phyloP scores from a whole-genome alignment of 108 stramenopile genomes.

The Conticribra guillardii region DNA sequence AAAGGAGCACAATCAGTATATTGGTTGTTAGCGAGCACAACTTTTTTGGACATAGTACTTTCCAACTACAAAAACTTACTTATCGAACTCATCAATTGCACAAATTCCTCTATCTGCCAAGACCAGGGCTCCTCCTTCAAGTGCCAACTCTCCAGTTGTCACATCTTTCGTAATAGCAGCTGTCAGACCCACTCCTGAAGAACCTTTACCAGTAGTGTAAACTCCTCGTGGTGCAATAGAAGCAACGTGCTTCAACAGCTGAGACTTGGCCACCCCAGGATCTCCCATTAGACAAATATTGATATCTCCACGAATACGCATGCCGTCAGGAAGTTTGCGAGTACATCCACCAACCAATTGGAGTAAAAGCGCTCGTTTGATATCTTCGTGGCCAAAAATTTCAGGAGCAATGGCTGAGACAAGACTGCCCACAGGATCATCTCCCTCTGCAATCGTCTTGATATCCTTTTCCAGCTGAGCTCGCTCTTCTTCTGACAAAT shows the following conservation, averaged over 20 bases:
- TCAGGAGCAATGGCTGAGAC: slow-evolving; percentile 94
- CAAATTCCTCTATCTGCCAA: slow-evolving; percentile 98
- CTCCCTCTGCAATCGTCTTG: slow-evolving; percentile 57
- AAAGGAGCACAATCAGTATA: neutral
- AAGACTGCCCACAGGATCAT: slow-evolving; percentile 85
- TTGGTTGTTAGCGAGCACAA: neutral
- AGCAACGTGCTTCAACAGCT: slow-evolving; percentile 97
- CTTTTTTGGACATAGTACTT: neutral
- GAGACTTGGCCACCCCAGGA: slow-evolving; percentile 99
- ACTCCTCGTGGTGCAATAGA: slow-evolving; percentile 96
- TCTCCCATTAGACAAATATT: slow-evolving; percentile 99
- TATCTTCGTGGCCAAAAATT: slow-evolving; percentile 98
- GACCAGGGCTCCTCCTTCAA: slow-evolving; percentile 99
- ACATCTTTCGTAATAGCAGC: slow-evolving; percentile 95
- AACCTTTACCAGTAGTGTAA: slow-evolving; percentile 99
- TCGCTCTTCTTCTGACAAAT: slow-evolving; percentile 61
- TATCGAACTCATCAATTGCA: slow-evolving; percentile 99
- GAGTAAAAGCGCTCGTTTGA: slow-evolving; percentile 94
- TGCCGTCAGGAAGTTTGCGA: slow-evolving; percentile 90
- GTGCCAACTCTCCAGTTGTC: slow-evolving; percentile 94
- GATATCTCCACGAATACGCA: slow-evolving; percentile 97
- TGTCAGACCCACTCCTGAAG: slow-evolving; percentile 97
- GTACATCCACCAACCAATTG: slow-evolving; percentile 97
- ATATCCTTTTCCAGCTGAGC: slow-evolving; percentile 62
- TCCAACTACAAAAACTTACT: slow-evolving; percentile 48